A percentile compares a stretch with the other conserved stretches of the same genome.
Conservation (phyloP, 352 stramenopile genomes). For the Phytophthora sojae region DNA sequence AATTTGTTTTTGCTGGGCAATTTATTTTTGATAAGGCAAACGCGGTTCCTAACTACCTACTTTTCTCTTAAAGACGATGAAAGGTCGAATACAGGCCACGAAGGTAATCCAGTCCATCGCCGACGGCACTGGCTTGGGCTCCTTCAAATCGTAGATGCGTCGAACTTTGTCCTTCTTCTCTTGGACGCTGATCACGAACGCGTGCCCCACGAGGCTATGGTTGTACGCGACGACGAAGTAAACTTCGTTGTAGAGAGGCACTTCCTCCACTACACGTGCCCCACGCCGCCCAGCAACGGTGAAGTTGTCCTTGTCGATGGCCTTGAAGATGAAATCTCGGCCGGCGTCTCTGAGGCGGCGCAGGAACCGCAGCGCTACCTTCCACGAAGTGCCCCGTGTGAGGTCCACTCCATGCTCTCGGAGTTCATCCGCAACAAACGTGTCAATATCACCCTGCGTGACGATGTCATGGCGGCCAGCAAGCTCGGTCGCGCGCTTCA, state of each 20-base stretch:
- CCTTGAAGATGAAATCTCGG: not conserved
- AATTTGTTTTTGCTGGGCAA: not conserved
- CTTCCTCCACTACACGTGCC: not conserved
- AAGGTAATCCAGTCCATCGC: not conserved
- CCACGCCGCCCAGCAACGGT: not conserved
- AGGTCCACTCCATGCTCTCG: not conserved
- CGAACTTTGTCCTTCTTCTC: not conserved
- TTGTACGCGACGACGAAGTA: not conserved
- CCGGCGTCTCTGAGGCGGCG: not conserved
- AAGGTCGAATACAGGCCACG: slow-evolving; percentile 1
- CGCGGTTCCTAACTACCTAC: not conserved
- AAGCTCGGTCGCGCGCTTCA: not conserved
- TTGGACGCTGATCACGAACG: not conserved
- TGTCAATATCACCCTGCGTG: not conserved
- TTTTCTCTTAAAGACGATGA: not conserved
- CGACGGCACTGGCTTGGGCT: not conserved
- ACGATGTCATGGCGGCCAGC: not conserved
- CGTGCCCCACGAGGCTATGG: not conserved
- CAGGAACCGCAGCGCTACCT: not conserved
- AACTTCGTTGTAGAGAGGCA: not conserved
- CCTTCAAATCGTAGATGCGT: not conserved
- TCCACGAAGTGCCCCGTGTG: slow-evolving; percentile 2
- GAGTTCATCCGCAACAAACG: not conserved
- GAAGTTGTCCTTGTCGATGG: not conserved
- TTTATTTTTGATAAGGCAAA: not conserved